These are phyloP conservation scores for Pythium aristosporum DNA, from an alignment of 352 stramenopile genomes.

Conservation along the genomic window DNA sequence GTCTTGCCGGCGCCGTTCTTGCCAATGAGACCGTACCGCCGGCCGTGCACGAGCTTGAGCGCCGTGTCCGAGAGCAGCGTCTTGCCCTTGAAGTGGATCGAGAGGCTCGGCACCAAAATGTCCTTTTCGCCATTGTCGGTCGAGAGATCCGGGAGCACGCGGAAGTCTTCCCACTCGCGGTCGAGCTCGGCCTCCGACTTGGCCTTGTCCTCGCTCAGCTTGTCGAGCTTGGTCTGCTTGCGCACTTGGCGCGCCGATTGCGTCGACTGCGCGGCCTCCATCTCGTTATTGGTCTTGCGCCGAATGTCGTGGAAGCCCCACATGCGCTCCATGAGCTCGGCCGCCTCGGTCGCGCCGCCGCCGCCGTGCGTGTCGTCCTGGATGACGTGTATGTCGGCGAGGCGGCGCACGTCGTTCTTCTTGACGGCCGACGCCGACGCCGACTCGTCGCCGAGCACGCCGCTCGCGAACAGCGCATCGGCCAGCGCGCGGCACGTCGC, in stretches of 20 bases:
- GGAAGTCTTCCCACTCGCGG: slow-evolving; percentile 76
- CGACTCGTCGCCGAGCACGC: slow-evolving; percentile 21
- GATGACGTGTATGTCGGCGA: slow-evolving; percentile 69
- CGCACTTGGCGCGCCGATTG: slow-evolving; percentile 79
- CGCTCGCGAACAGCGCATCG: slow-evolving; percentile 31
- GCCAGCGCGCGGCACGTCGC: slow-evolving; percentile 46
- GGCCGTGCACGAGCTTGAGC: slow-evolving; percentile 83
- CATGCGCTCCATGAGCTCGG: slow-evolving; percentile 78
- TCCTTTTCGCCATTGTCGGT: slow-evolving; percentile 84
- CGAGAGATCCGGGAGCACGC: slow-evolving; percentile 70
- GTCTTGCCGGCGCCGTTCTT: slow-evolving; percentile 94
- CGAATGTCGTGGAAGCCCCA: slow-evolving; percentile 88
- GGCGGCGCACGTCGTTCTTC: slow-evolving; percentile 38
- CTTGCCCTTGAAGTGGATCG: slow-evolving; percentile 90
- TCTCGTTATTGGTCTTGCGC: slow-evolving; percentile 67
- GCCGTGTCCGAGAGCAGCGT: slow-evolving; percentile 84
- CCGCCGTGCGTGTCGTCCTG: slow-evolving; percentile 64
- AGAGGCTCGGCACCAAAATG: slow-evolving; percentile 86
- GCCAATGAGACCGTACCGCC: slow-evolving; percentile 92
- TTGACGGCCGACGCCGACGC: slow-evolving; percentile 13
- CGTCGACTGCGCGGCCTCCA: slow-evolving; percentile 72
- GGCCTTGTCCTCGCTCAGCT: slow-evolving; percentile 56
- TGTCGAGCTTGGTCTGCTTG: slow-evolving; percentile 74
- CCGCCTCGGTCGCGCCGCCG: slow-evolving; percentile 45
- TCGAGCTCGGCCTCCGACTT: slow-evolving; percentile 62